A percentile compares a stretch with the other conserved stretches of the same genome.
These are phyloP conservation scores for Microbotryum saponariae DNA, from an alignment of 1,284 basidiomycete genomes.

Conservation along the genomic window DNA sequence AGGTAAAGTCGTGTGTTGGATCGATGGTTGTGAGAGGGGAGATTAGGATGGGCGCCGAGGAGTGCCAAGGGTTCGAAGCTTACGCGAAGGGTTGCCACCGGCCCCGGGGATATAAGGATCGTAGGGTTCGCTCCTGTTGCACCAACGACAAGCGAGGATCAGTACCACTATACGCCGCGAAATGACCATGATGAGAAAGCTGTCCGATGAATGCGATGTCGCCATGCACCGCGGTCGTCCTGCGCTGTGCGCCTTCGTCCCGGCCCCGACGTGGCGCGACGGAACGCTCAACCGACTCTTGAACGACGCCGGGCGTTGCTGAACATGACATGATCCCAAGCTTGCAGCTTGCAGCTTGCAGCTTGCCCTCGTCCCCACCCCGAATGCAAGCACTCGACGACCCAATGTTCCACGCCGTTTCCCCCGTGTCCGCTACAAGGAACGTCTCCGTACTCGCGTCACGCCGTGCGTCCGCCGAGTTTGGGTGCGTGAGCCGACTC, in stretches of 20 bases:
- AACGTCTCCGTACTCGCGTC: too few species aligned
- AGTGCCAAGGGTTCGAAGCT: neutral
- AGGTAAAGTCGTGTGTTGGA: conserved; percentile 7
- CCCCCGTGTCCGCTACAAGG: too few species aligned
- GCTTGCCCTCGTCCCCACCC: too few species aligned
- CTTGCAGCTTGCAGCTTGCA: too few species aligned
- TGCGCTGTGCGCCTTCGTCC: neutral
- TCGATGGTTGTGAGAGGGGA: conserved; percentile 9
- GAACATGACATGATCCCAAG: too few species aligned
- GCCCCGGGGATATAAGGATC: conserved; percentile 83
- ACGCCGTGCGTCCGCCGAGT: too few species aligned
- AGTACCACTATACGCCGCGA: neutral
- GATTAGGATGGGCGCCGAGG: neutral
- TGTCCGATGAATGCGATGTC: neutral
- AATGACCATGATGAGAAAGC: neutral
- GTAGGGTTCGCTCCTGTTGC: conserved; percentile 60
- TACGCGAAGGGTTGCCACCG: conserved; percentile 44
- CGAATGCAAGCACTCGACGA: too few species aligned
- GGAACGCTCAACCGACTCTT: neutral
- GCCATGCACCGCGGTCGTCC: neutral
- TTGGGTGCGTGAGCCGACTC: too few species aligned
- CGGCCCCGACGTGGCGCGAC: neutral
- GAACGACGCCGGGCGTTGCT: too few species aligned
- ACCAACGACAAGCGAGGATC: neutral
- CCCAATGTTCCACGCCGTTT: too few species aligned